These are phyloP conservation scores for Cladorrhinum samala DNA, from an alignment of 495 filamentous ascomycete genomes.

Conservation along the genomic window DNA sequence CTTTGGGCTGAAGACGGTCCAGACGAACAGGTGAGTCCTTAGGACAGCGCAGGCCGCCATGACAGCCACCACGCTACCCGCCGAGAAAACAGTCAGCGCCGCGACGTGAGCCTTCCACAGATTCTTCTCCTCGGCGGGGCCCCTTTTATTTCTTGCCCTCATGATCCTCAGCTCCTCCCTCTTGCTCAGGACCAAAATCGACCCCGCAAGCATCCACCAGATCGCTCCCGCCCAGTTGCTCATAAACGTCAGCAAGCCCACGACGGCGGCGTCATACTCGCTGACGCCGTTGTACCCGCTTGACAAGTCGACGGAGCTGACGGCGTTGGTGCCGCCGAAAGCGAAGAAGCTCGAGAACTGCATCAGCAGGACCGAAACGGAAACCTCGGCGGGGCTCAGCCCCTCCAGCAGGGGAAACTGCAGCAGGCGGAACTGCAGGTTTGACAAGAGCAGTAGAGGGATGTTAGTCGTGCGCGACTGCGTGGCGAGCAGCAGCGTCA, in stretches of 20 bases:
- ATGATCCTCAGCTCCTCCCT: slow-evolving; percentile 6
- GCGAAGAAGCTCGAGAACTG: slow-evolving; percentile 82
- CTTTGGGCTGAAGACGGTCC: slow-evolving; percentile 98
- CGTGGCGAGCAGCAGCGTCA: slow-evolving; percentile 75
- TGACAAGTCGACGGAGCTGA: slow-evolving; percentile 79
- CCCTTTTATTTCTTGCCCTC: too few relatives aligned
- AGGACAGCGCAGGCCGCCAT: slow-evolving; percentile 84
- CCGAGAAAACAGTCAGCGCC: slow-evolving; percentile 59
- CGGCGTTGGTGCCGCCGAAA: slow-evolving; percentile 85
- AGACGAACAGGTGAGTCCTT: slow-evolving; percentile 91
- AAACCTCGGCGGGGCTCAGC: slow-evolving; percentile 45
- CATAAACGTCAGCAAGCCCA: slow-evolving; percentile 75
- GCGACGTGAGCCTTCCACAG: slow-evolving; percentile 46
- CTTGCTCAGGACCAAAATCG: slow-evolving; percentile 45
- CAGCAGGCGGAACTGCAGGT: slow-evolving; percentile 51
- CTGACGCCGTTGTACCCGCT: slow-evolving; percentile 78
- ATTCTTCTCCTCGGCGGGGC: too few relatives aligned
- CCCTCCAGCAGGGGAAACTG: slow-evolving; percentile 30
- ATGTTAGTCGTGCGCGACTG: slow-evolving; percentile 78
- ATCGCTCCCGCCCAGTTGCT: slow-evolving; percentile 90
- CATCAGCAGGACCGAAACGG: slow-evolving; percentile 57
- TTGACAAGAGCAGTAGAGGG: slow-evolving; percentile 73
- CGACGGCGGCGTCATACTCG: slow-evolving; percentile 58
- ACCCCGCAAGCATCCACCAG: slow-evolving; percentile 68
- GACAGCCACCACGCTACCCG: slow-evolving; percentile 56